These are phyloP conservation scores for Cytospora piceicola DNA, from an alignment of 2,329 filamentous ascomycete species.

Conservation along the genomic window DNA sequence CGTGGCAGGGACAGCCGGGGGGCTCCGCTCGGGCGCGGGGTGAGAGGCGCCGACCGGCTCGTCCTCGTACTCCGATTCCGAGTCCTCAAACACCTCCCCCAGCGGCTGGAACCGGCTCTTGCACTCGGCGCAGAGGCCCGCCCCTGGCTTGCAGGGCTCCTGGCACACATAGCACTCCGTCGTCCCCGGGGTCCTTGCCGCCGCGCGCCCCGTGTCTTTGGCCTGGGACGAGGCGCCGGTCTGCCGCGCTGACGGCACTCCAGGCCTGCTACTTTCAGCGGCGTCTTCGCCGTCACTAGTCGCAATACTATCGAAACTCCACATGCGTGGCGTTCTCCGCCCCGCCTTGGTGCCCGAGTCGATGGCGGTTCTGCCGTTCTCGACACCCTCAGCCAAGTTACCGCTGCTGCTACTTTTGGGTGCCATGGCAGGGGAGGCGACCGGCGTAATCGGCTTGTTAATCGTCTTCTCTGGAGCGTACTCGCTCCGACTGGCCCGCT, in stretches of 20 bases:
- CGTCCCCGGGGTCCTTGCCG: not conserved
- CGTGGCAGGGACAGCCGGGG: not conserved
- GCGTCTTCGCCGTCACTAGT: not conserved
- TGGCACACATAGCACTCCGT: constrained; percentile 14
- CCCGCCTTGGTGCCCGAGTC: not conserved
- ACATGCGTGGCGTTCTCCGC: not conserved
- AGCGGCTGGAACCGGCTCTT: constrained; percentile 7
- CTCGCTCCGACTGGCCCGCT: constrained; percentile 4
- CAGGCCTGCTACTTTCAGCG: not conserved
- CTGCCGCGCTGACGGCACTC: not conserved
- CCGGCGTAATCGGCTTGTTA: not conserved
- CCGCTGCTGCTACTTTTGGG: not conserved
- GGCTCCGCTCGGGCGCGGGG: not conserved
- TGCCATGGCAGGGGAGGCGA: not conserved
- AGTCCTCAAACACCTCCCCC: constrained; percentile 8
- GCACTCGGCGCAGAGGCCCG: constrained; percentile 18
- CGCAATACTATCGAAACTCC: not conserved
- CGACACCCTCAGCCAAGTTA: not conserved
- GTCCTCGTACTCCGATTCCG: constrained; percentile 20
- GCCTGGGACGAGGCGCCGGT: too few species aligned
- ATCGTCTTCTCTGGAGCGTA: not conserved
- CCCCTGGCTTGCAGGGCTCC: not conserved
- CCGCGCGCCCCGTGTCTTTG: not conserved
- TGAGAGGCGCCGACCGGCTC: not conserved
- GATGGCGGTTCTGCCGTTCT: not conserved